These are phyloP conservation scores for Sarocladium kiliense DNA, from an alignment of 2,329 filamentous ascomycete species.

Conservation along the genomic window DNA sequence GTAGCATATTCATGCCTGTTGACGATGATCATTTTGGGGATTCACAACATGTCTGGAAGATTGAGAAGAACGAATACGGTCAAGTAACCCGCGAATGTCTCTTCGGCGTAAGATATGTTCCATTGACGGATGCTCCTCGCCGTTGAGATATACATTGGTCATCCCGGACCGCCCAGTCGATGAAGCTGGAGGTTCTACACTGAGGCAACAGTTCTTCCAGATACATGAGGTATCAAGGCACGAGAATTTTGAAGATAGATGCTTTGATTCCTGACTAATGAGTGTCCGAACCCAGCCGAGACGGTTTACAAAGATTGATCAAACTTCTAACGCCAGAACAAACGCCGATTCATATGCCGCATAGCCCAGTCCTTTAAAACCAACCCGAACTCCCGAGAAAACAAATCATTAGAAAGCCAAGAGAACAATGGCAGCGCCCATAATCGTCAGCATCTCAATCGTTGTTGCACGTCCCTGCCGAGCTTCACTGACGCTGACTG, in stretches of 20 bases:
- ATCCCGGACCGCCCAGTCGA: no score
- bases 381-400: conserved; percentile 3
- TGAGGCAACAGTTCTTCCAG: no score
- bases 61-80: conserved; percentile 67
- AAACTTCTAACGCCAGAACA: conserved; percentile 9
- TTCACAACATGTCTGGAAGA: conserved; percentile 65
- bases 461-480: not conserved
- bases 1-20: conserved; percentile 71
- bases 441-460: conserved; percentile 1
- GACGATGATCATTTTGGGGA: conserved; percentile 43
- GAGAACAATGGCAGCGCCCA: not conserved
- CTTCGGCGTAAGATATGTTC: conserved; percentile 73
- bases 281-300: no score
- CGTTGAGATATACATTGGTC: no score
- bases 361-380: not conserved
- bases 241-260: no score
- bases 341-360: conserved; percentile 3
- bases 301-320: no score
- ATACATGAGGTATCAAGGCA: no score
- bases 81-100: conserved; percentile 54
- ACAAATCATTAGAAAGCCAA: not conserved
- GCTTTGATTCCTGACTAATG: no score
- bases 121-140: conserved; percentile 63
- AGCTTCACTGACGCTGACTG: not conserved
- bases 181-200: no score